Percentiles rank a stretch among this genome's conserved stretches.
Conservation (phyloP, 495 filamentous ascomycete species). For the Schizothecium vesticola region DNA sequence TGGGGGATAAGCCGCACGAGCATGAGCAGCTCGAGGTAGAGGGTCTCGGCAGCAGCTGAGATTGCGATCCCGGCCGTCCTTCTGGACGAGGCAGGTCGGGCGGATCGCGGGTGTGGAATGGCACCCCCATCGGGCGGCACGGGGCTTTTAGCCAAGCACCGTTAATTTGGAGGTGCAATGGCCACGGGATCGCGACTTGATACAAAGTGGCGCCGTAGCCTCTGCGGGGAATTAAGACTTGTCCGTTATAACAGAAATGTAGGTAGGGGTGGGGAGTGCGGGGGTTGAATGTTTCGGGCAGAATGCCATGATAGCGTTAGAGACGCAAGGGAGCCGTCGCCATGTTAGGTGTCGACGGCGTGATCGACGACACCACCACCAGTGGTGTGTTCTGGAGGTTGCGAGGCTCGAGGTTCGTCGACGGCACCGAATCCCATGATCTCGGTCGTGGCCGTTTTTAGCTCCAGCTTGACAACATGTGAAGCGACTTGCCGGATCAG, state of each 20-base stretch:
- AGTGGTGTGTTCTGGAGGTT: not conserved
- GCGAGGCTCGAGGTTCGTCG: not conserved
- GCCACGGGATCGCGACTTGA: constrained; percentile 15
- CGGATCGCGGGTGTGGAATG: constrained; percentile 27
- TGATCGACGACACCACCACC: not conserved
- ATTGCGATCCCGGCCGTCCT: constrained; percentile 12
- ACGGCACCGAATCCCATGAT: not conserved
- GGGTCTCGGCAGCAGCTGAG: constrained; percentile 8
- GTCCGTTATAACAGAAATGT: not conserved
- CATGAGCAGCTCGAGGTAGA: not conserved
- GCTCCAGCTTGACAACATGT: not conserved
- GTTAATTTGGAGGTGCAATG: constrained; percentile 23
- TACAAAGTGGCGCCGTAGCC: constrained; percentile 15
- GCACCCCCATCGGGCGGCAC: constrained; percentile 16
- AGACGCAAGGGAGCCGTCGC: not conserved
- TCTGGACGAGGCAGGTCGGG: constrained; percentile 28
- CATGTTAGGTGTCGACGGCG: not conserved
- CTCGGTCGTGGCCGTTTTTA: not conserved
- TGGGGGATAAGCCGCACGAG: constrained; percentile 14
- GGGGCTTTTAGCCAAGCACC: constrained; percentile 17
- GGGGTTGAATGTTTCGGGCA: constrained; percentile 4
- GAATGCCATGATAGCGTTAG: not conserved
- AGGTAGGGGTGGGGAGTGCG: not conserved
- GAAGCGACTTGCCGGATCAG: not conserved
- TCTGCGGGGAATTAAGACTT: constrained; percentile 8